phyloP scores from a whole-genome alignment of 805 yeast species.

The Barnettozyma pratensis region DNA sequence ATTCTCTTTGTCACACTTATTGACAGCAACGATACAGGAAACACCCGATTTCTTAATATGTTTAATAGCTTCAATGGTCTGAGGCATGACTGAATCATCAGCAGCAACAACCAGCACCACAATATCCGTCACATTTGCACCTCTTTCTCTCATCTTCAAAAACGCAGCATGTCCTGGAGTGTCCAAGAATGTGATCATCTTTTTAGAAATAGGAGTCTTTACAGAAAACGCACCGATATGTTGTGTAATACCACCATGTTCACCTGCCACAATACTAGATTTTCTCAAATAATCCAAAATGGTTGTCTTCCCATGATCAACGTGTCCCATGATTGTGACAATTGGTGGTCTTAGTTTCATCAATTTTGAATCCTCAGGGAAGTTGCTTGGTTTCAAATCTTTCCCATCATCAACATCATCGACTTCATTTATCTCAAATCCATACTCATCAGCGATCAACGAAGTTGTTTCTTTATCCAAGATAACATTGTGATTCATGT shows the following conservation, averaged over 20 bases:
- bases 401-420: slow-evolving; percentile 23
- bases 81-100: slow-evolving; percentile 97
- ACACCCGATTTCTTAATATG: slow-evolving; percentile 83
- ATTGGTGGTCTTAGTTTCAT: slow-evolving; percentile 80
- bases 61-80: slow-evolving; percentile 90
- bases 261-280: slow-evolving; percentile 76
- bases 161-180: slow-evolving; percentile 99
- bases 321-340: slow-evolving; percentile 98
- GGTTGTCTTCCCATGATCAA: slow-evolving; percentile 97
- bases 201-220: slow-evolving; percentile 66
- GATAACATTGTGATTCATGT: slow-evolving; percentile 64
- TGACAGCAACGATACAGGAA: slow-evolving; percentile 85
- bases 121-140: slow-evolving; percentile 91
- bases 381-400: slow-evolving; percentile 53
- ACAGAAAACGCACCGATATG: slow-evolving; percentile 97
- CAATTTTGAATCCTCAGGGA: slow-evolving; percentile 35
- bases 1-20: slow-evolving; percentile 82
- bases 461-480: slow-evolving; percentile 83
- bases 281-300: slow-evolving; percentile 82
- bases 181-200: slow-evolving; percentile 82
- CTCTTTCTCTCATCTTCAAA: slow-evolving; percentile 92
- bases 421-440: slow-evolving; percentile 47
- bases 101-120: slow-evolving; percentile 93
- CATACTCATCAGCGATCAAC: slow-evolving; percentile 84
- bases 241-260: slow-evolving; percentile 96